A percentile compares a stretch with the other conserved stretches of the same genome.
These are phyloP conservation scores for Wickerhamomyces kurtzmanii DNA, from an alignment of 805 yeast genomes.

Conservation along the genomic window DNA sequence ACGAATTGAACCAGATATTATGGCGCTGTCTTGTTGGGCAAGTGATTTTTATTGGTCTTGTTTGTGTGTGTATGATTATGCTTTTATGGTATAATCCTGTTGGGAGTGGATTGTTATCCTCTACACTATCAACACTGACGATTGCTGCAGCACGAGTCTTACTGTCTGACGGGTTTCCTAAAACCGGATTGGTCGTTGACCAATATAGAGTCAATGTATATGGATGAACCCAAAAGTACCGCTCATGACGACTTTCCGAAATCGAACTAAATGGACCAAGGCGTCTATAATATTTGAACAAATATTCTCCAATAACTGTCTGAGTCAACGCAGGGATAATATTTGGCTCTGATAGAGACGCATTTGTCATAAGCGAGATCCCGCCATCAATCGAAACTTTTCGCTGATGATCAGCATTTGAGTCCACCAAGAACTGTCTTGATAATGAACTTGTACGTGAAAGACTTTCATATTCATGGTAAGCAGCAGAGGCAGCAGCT, in stretches of 20 bases:
- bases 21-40: slow-evolving; percentile 85
- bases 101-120: slow-evolving; percentile 81
- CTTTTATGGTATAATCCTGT: slow-evolving; percentile 83
- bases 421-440: too few species aligned
- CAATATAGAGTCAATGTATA: slow-evolving; percentile 85
- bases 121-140: slow-evolving; percentile 65
- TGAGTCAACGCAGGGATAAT: slow-evolving; percentile 86
- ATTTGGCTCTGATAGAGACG: slow-evolving; percentile 55
- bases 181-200: slow-evolving; percentile 74
- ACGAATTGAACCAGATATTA: slow-evolving; percentile 82
- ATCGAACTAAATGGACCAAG: slow-evolving; percentile 63
- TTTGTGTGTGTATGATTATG: slow-evolving; percentile 60
- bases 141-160: slow-evolving; percentile 78
- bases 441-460: slow-evolving; percentile 9
- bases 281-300: slow-evolving; percentile 76
- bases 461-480: slow-evolving; percentile 14
- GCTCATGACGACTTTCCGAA: slow-evolving; percentile 75
- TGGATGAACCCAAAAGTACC: slow-evolving; percentile 96
- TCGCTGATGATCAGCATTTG: slow-evolving; percentile 9
- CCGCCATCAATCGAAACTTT: slow-evolving; percentile 23
- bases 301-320: slow-evolving; percentile 85
- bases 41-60: slow-evolving; percentile 62
- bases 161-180: slow-evolving; percentile 54
- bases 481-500: slow-evolving; percentile 19
- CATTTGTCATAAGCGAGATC: slow-evolving; percentile 38